Base-by-base conservation (phyloP, 345 rosid genomes). In the Alliaria petiolata region DNA sequence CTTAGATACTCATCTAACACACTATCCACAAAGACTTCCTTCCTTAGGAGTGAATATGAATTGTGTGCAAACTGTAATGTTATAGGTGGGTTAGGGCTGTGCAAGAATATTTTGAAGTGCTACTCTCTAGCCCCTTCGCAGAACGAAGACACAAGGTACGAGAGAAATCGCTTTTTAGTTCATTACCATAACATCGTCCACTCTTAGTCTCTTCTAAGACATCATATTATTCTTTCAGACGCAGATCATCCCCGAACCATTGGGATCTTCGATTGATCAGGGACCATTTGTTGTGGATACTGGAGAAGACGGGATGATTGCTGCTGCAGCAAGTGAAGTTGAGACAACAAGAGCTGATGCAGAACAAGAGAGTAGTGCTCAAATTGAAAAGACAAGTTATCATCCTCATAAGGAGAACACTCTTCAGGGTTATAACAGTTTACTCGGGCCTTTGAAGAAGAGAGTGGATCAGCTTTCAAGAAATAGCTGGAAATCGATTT, bases 81-180 rank as follows among this genome's bases (percentile, higher is more conserved):
- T 28, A 15, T 66, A 90, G 97, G 96, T 93, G 98, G 97, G 87
- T 86, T 7, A 86, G 92, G 78, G 96, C 89, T 45, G 80, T 79
- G 50, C 76, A 77, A 49, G 97, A 93, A 76, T 89, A 81, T 81
- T 89, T 90, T 57, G 70, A 66, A 45, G 84, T 86, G 44, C 82
- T 93, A 22, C 84, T 78, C 77, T 73, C 87, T 16, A 86, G 93
- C 78, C 84, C 89, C 11, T 67, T 72, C 62, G 76, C 51, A 34
- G 72, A 70, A 33, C 61, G 61, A 77, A 77, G 42, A 50, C 76
- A 49, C 6, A 71, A 51, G 72, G 80, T 76, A 65, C 2, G 42
- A 9, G 13, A 25, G 4, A 75, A 61, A 43, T 45, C 16, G 38
- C n/a, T 22, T 46, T 36, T 12, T 53, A 10, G 36, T 33, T 20